These are phyloP conservation scores for Dioszegia aurantiaca DNA, from an alignment of 768 basidiomycete genomes.

Conservation along the genomic window DNA sequence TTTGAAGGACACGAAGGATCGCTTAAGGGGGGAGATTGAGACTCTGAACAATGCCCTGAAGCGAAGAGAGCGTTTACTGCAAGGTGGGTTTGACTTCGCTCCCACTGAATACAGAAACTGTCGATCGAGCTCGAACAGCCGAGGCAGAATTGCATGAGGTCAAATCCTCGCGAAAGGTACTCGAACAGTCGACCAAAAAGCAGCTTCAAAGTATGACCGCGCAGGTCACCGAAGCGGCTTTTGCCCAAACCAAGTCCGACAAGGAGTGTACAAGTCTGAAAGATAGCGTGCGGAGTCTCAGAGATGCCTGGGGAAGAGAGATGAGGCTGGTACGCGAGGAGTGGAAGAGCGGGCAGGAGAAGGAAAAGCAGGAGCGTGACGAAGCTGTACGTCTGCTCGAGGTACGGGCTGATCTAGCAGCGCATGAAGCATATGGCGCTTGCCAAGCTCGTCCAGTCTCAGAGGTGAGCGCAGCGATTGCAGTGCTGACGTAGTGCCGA, in stretches of 20 bases:
- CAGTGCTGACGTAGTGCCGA: slow-evolving; percentile 3
- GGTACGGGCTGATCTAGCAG: slow-evolving; percentile 16
- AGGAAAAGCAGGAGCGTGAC: slow-evolving; percentile 35
- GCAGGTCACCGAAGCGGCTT: slow-evolving; percentile 41
- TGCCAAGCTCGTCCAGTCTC: slow-evolving; percentile 38
- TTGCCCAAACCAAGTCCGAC: slow-evolving; percentile 41
- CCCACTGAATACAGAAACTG: slow-evolving; percentile 33
- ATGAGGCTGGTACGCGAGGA: slow-evolving; percentile 36
- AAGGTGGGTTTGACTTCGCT: slow-evolving; percentile 26
- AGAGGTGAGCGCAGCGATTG: slow-evolving; percentile 30
- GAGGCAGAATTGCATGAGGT: slow-evolving; percentile 37
- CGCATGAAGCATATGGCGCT: slow-evolving; percentile 36
- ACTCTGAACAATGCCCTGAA: slow-evolving; percentile 46
- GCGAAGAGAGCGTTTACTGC: slow-evolving; percentile 46
- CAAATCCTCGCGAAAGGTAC: slow-evolving; percentile 29
- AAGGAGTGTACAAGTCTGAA: slow-evolving; percentile 43
- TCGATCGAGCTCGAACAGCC: slow-evolving; percentile 48
- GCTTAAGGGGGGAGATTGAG: slow-evolving; percentile 46
- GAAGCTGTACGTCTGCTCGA: slow-evolving; percentile 37
- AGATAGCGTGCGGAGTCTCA: slow-evolving; percentile 47
- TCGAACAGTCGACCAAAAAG: slow-evolving; percentile 43
- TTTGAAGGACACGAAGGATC: slow-evolving; percentile 48
- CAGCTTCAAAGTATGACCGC: slow-evolving; percentile 33
- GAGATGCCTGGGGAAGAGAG: slow-evolving; percentile 44
- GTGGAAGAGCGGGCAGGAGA: slow-evolving; percentile 33